Percentiles rank a stretch among this genome's conserved stretches.
Conservation (phyloP, 2,329 filamentous ascomycete genomes). For the Phymatotrichopsis omnivora region DNA sequence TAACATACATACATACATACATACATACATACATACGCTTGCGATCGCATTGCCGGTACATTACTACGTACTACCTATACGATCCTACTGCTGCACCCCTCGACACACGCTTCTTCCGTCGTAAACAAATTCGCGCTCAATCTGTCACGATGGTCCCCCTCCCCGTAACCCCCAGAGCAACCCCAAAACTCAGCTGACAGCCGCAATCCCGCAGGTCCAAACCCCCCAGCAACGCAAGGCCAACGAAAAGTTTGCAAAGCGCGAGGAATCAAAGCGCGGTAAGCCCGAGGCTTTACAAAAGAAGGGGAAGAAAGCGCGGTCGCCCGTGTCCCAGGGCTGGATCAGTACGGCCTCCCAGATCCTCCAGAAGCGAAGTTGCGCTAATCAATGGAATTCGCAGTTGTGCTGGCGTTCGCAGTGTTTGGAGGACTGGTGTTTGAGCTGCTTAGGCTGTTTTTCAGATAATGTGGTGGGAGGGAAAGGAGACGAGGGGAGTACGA, state of each 20-base stretch:
- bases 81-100: not conserved
- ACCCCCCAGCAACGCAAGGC: slow-evolving; percentile 73
- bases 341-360: slow-evolving; percentile 42
- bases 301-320: slow-evolving; percentile 51
- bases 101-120: not conserved
- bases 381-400: slow-evolving; percentile 34
- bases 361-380: not conserved
- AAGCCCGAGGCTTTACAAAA: slow-evolving; percentile 57
- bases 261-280: slow-evolving; percentile 63
- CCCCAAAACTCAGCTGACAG: not conserved
- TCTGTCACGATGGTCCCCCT: not conserved
- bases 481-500: not conserved
- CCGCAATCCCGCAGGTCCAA: slow-evolving; percentile 51
- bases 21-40: no score
- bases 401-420: slow-evolving; percentile 49
- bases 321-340: slow-evolving; percentile 55
- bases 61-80: not conserved
- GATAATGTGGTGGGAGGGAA: not conserved
- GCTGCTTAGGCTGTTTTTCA: slow-evolving; percentile 34
- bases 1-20: no score
- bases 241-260: slow-evolving; percentile 67
- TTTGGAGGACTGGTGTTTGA: slow-evolving; percentile 46
- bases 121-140: not conserved
- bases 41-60: not conserved
- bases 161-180: not conserved